Evolutionary conservation across 2,329 filamentous ascomycete genomes (phyloP).

Genomic region (Colletotrichum tamarilloi): DNA sequence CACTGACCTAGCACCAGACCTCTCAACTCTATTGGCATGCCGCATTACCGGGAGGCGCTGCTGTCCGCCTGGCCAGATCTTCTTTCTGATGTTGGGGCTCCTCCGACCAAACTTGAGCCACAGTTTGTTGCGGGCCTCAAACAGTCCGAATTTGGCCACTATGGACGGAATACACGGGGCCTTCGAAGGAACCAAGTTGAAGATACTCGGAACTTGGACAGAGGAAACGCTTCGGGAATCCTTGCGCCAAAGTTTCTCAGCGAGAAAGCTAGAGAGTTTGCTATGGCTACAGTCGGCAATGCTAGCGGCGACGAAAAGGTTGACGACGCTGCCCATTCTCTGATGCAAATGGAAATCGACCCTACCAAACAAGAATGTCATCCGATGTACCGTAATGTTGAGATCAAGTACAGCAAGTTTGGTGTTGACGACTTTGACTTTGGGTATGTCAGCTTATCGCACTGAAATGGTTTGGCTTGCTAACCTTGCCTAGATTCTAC

Average conservation of each 20-base stretch:
- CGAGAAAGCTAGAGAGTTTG: constrained; percentile 83
- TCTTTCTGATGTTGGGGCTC: constrained; percentile 86
- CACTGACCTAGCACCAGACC: constrained; percentile 57
- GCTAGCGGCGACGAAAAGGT: constrained; percentile 53
- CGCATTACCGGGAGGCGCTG: constrained; percentile 89
- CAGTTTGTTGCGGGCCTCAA: constrained; percentile 77
- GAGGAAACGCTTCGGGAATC: constrained; percentile 68
- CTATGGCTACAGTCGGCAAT: constrained; percentile 56
- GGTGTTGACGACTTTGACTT: constrained; percentile 99
- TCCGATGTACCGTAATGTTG: constrained; percentile 90
- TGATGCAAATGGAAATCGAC: constrained; percentile 77
- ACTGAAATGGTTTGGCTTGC: neutral
- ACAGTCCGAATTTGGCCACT: constrained; percentile 79
- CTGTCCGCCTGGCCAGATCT: constrained; percentile 92
- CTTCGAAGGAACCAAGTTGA: constrained; percentile 85
- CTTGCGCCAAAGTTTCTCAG: constrained; percentile 92
- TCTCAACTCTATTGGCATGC: constrained; percentile 87
- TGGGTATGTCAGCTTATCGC: constrained; percentile 66
- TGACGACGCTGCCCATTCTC: constrained; percentile 71
- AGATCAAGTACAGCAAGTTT: constrained; percentile 99
- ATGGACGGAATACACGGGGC: constrained; percentile 80
- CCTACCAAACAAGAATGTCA: constrained; percentile 85
- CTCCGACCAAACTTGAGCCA: constrained; percentile 79
- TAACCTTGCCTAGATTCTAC: constrained; percentile 74
- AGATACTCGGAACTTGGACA: constrained; percentile 74